Base-by-base conservation (phyloP, 2,329 filamentous ascomycete genomes). In the Colletotrichum simmondsii region DNA sequence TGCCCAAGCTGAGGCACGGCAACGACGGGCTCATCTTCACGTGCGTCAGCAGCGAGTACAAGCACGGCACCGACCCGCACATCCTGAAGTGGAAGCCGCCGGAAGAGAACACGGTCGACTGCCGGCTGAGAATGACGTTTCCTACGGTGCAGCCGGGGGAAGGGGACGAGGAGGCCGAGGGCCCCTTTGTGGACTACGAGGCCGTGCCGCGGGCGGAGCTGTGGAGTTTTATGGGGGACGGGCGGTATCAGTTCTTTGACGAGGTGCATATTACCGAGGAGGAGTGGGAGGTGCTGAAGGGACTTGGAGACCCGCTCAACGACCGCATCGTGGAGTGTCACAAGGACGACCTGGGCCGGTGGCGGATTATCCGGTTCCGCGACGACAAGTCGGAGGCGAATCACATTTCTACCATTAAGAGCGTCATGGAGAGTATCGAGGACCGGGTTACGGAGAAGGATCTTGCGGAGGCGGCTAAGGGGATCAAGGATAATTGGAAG, bases 11-110 rank as follows among this genome's bases (percentile, higher is more conserved):
- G 46, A 93, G 92, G 76, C 97, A 99, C 80, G 95, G 96, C 74
- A 98, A 98, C 81, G 97, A 99, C 81, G 97, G 97, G 6, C 89
- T 99, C 59, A 98, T 99, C 79, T 99, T 98, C 83, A 98, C 97
- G n/a, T 98, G 96, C 84, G 92, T 94, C 75, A 93, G 91, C 77
- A 95, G 94, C 22, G 89, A 92, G 11, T 99, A 99, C 85, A 92
- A 92, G 77, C 92, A 93, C 76, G 97, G 97, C 76, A 99, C 97
- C 14, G 97, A 99, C 82, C 90, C 91, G 62, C 93, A 98, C 81
- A 99, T 98, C 75, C 87, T 99, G 52, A 99, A 99, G 83, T 99
- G 97, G 97, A 99, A 99, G 84, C 95, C 96, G 0, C 94, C 95
- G 4, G 88, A 94, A 76, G 97, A 99, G 82, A 99, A 99, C 85